phyloP scores from a whole-genome alignment of 1,139 yeast species.

The Yamadazyma mexicana region DNA sequence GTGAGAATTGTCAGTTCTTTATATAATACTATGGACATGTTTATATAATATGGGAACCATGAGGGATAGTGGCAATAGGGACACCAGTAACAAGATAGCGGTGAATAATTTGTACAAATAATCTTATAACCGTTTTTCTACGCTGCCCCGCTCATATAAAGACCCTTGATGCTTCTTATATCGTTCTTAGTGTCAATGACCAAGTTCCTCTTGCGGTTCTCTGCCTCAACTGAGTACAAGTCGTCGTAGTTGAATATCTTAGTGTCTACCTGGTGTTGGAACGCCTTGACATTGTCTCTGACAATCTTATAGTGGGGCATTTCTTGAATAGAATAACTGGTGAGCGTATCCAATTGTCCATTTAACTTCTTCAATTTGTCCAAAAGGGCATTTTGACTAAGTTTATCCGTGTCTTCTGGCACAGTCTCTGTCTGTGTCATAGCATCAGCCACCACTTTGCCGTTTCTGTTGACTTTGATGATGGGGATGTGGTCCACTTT shows the following conservation, averaged over 20 bases:
- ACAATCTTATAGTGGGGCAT: conserved; percentile 35
- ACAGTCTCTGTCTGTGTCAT: conserved; percentile 38
- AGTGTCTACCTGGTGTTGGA: conserved; percentile 39
- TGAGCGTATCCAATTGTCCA: conserved; percentile 25
- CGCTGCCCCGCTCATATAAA: conserved; percentile 45
- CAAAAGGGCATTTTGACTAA: conserved; percentile 26
- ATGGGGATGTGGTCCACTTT: conserved; percentile 43
- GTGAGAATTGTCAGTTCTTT: background rate
- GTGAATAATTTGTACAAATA: too few species aligned
- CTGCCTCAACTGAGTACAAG: conserved; percentile 22
- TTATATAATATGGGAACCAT: too few species aligned
- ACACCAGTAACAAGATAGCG: too few species aligned
- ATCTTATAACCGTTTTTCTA: conserved; percentile 7
- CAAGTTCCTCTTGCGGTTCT: conserved; percentile 27
- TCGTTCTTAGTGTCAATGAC: conserved; percentile 39
- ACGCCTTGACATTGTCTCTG: conserved; percentile 32
- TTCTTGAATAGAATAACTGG: conserved; percentile 30
- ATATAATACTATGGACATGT: too few species aligned
- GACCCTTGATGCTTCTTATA: conserved; percentile 45
- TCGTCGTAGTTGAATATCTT: conserved; percentile 33
- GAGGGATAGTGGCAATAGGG: too few species aligned
- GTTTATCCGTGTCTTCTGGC: conserved; percentile 24
- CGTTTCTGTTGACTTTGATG: conserved; percentile 30
- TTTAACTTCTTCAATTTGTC: conserved; percentile 26
- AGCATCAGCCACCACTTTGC: conserved; percentile 40